Evolutionary conservation across 331 rosid species (phyloP).

Genomic region (Dryas integrifolia): DNA sequence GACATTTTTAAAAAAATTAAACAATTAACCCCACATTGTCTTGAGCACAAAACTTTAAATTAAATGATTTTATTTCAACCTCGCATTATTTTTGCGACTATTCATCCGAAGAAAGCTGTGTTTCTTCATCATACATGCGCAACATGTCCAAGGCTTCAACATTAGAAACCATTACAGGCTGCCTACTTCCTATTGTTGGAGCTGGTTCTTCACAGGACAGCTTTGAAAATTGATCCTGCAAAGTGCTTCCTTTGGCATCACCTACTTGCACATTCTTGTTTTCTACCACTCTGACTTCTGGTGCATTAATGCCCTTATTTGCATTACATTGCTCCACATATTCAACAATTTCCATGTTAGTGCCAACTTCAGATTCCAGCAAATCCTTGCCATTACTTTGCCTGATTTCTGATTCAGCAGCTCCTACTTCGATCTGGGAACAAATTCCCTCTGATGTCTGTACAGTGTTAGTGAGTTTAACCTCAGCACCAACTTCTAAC

Average conservation of each 20-base stretch:
- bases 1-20: no score
- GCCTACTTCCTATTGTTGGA: constrained; percentile 36
- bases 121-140: constrained; percentile 43
- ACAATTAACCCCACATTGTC: neutral
- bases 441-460: constrained; percentile 3
- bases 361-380: constrained; percentile 29
- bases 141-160: constrained; percentile 48
- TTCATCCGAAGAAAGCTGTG: constrained; percentile 41
- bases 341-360: constrained; percentile 19
- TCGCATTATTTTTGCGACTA: constrained; percentile 37
- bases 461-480: neutral
- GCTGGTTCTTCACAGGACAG: constrained; percentile 45
- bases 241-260: constrained; percentile 37
- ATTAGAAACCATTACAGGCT: constrained; percentile 41
- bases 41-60: constrained; percentile 20
- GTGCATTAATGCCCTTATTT: constrained; percentile 9
- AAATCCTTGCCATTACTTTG: constrained; percentile 15
- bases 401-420: constrained; percentile 1
- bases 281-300: constrained; percentile 28
- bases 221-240: constrained; percentile 65
- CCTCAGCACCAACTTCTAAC: constrained; percentile 2
- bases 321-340: constrained; percentile 6
- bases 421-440: neutral
- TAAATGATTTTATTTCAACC: constrained; percentile 34
- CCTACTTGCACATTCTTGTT: constrained; percentile 30